Evolutionary conservation across 306 rosid genomes (phyloP).

Genomic region (Hylodesmum podocarpum): DNA sequence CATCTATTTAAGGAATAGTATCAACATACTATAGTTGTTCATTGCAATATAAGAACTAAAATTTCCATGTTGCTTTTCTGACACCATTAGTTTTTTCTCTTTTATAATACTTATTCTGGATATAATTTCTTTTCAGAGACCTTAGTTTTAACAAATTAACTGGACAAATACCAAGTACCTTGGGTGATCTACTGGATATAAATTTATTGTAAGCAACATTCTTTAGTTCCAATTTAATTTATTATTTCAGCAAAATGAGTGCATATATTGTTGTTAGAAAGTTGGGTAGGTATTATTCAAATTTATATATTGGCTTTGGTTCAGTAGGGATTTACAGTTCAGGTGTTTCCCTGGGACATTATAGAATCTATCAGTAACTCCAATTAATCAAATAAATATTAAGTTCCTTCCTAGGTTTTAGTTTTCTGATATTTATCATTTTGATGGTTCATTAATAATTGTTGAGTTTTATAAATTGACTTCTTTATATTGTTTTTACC

Average conservation of each 20-base stretch:
- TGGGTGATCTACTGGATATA: slow-evolving; percentile 14
- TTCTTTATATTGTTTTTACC: neutral
- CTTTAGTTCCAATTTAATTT: neutral
- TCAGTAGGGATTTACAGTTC: neutral
- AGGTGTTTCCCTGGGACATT: neutral
- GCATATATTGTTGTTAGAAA: neutral
- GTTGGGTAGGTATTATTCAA: neutral
- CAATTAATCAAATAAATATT: neutral
- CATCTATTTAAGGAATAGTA: neutral
- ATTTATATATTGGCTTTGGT: neutral
- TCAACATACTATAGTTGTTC: neutral
- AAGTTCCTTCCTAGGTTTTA: too few relatives aligned
- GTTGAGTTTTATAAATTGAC: neutral
- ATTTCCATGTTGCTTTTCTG: slow-evolving; percentile 10
- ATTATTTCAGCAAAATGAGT: neutral
- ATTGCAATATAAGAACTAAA: neutral
- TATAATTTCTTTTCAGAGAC: slow-evolving; percentile 28
- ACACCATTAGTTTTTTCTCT: neutral
- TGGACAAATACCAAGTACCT: slow-evolving; percentile 31
- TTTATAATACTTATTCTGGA: neutral
- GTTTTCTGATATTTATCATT: neutral
- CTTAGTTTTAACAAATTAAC: slow-evolving; percentile 44
- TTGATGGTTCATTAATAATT: neutral
- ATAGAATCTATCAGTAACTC: neutral
- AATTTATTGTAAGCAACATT: slow-evolving; percentile 34